Evolutionary conservation across 805 yeast genomes (phyloP).

Genomic region (Metschnikowia cubensis): DNA sequence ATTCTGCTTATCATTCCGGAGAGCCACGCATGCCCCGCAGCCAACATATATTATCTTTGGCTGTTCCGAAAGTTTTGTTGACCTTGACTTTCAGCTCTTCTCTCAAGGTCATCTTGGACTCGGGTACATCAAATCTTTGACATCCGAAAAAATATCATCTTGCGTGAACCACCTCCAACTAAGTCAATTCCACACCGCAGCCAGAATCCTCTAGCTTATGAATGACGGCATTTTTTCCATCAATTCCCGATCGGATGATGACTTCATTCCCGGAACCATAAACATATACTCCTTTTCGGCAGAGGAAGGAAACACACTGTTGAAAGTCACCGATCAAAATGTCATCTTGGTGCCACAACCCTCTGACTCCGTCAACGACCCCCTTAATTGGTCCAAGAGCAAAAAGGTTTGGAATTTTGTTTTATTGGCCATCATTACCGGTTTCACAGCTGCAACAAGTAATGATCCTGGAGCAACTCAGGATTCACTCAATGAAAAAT

Average conservation of each 20-base stretch:
- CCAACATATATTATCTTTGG: not conserved
- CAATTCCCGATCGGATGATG: constrained; percentile 14
- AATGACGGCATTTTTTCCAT: constrained; percentile 9
- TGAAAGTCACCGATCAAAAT: constrained; percentile 20
- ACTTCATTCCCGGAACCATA: constrained; percentile 19
- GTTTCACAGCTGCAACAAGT: constrained; percentile 68
- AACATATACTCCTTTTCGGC: constrained; percentile 16
- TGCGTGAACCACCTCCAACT: not conserved
- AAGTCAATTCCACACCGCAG: not conserved
- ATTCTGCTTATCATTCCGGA: not conserved
- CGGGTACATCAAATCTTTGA: not conserved
- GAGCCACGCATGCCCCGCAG: not conserved
- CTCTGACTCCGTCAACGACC: constrained; percentile 47
- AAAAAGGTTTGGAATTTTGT: constrained; percentile 38
- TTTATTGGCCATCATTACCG: constrained; percentile 52
- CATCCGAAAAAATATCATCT: not conserved
- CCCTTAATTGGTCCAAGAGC: constrained; percentile 39
- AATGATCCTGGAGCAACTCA: constrained; percentile 74
- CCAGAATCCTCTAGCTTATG: not conserved
- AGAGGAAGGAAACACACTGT: constrained; percentile 9
- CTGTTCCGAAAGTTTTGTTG: not conserved
- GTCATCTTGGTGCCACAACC: constrained; percentile 47
- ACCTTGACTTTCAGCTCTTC: not conserved
- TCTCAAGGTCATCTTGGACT: not conserved
- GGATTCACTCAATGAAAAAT: constrained; percentile 57